Conservation (phyloP, 495 filamentous ascomycete species). For the Aspergillus saccharolyticus region DNA sequence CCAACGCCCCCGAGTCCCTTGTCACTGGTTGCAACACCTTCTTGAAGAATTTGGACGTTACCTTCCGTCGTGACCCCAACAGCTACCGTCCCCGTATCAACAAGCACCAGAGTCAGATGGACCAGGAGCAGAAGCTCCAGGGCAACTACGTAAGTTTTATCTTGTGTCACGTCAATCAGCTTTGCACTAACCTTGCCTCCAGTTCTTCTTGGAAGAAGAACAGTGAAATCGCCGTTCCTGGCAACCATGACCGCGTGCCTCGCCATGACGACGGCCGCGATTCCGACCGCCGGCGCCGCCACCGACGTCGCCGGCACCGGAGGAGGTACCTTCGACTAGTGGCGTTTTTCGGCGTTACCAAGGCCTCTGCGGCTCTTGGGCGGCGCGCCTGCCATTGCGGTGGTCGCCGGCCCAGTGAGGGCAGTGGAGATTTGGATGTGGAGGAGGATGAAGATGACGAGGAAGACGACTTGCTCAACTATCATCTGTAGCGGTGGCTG, state of each 20-base stretch:
- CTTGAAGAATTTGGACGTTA: slow-evolving; percentile 91
- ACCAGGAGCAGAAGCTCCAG: slow-evolving; percentile 90
- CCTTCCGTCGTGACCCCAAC: slow-evolving; percentile 95
- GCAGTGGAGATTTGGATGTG: slow-evolving; percentile 41
- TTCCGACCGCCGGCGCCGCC: slow-evolving; percentile 31
- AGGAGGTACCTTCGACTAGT: slow-evolving; percentile 34
- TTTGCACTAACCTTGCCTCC: slow-evolving; percentile 3
- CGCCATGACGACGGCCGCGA: slow-evolving; percentile 40
- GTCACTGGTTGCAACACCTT: slow-evolving; percentile 96
- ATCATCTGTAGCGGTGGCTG: slow-evolving; percentile 23
- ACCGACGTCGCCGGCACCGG: slow-evolving; percentile 31
- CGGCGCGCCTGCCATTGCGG: slow-evolving; percentile 21
- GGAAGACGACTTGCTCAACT: slow-evolving; percentile 27
- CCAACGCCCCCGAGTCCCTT: slow-evolving; percentile 84
- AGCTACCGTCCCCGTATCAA: slow-evolving; percentile 97
- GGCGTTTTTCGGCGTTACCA: slow-evolving; percentile 43
- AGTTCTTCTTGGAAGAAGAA: slow-evolving; percentile 91
- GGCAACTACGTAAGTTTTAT: slow-evolving; percentile 77
- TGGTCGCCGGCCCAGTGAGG: slow-evolving; percentile 32
- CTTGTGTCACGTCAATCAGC: background rate
- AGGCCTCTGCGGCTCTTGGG: slow-evolving; percentile 34
- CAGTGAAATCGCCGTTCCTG: slow-evolving; percentile 62
- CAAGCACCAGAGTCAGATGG: slow-evolving; percentile 89
- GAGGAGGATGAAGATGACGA: slow-evolving; percentile 50
- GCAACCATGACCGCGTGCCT: slow-evolving; percentile 41